Conservation (phyloP, 1,139 yeast genomes). For the Sugiyamaella japonica region DNA sequence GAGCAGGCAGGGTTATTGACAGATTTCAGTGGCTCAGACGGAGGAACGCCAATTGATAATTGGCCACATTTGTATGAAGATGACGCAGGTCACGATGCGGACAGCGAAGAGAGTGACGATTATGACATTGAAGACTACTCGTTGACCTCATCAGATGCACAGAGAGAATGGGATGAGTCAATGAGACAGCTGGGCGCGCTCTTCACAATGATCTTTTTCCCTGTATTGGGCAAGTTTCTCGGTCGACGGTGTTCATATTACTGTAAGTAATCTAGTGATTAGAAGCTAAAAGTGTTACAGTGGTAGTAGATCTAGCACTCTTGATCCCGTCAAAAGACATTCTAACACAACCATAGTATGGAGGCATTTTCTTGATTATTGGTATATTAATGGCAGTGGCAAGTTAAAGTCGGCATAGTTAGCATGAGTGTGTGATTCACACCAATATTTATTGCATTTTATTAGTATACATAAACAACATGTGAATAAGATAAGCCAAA, state of each 20-base stretch:
- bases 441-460: slow-evolving; percentile 14
- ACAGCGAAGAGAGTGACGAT: slow-evolving; percentile 15
- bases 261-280: too few species aligned
- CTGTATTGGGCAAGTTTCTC: slow-evolving; percentile 66
- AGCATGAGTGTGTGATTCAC: not conserved
- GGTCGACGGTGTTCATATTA: slow-evolving; percentile 63
- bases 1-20: slow-evolving; percentile 5
- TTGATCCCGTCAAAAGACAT: too few species aligned
- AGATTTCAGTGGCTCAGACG: not conserved
- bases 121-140: slow-evolving; percentile 23
- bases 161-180: slow-evolving; percentile 81
- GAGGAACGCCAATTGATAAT: not conserved
- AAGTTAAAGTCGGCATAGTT: not conserved
- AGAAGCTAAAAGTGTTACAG: too few species aligned
- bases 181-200: slow-evolving; percentile 59
- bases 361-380: slow-evolving; percentile 26
- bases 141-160: slow-evolving; percentile 47
- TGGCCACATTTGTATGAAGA: slow-evolving; percentile 13
- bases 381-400: not conserved
- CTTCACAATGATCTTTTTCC: slow-evolving; percentile 59
- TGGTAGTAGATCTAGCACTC: too few species aligned
- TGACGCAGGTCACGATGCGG: slow-evolving; percentile 14
- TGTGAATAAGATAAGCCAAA: not conserved
- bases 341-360: slow-evolving; percentile 22
- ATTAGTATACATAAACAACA: not conserved